Base-by-base conservation (phyloP, 1,139 yeast species). In the Yamadazyma friedrichii region DNA sequence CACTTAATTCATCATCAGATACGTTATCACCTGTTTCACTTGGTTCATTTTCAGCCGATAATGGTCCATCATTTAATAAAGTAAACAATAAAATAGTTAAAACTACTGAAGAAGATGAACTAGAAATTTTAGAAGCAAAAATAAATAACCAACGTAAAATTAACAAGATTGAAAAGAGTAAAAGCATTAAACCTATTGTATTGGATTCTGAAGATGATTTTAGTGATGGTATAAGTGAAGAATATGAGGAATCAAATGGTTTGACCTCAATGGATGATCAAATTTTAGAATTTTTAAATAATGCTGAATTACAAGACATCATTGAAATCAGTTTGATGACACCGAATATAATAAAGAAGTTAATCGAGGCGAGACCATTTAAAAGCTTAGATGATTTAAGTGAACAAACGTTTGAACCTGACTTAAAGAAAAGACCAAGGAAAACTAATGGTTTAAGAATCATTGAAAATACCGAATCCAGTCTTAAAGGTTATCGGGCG, bases 401-500 rank as follows among this genome's bases (percentile, higher is more conserved):
- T 10, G 75, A 73, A 34, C 74, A 79, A 38, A 78, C 76, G 35
- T 77, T 84, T 45, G 64, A 63, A 28, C 41, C 37, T 6, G 46
- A 45, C 30, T 62, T 69, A 49, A 64, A 65, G 38, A 61, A 72
- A 28, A 65, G 69, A 17, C 64, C 64, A 12, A 65, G 66, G 35
- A 85, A 84, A 60, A 72, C 84, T 2, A 75, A 80, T 37, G 96
- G 97, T 9, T 84, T 84, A 52, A 79, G 81, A 56, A 76, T 88
- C 37, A 77, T 89, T 20, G 95, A 87, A 46, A 84, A 77, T 27
- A 78, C 88, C 6, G 78, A 76, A 42, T 66, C 72, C 46, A 83
- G 91, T 15, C 70, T 93, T 49, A 79, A 81, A 52, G 98, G 98
- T 3, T 94, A 93, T 58, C 84, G 83, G 47, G 98, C 98, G 0